These are phyloP conservation scores for Rhodosporidiobolus sp. DNA, from an alignment of 768 basidiomycete species.

Conservation along the genomic window DNA sequence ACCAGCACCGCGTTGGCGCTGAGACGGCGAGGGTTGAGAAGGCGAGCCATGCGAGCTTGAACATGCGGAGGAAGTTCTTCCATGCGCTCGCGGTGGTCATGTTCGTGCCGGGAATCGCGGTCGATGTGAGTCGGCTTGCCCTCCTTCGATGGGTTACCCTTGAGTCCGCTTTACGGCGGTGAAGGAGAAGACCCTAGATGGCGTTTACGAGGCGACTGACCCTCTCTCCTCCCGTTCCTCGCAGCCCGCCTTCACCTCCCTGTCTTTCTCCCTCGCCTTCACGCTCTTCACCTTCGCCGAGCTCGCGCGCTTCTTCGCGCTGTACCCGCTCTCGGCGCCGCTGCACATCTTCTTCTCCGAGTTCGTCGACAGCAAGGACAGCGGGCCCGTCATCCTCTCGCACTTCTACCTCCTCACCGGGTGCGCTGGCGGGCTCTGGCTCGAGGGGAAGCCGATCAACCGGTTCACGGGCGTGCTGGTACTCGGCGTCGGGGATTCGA, in stretches of 20 bases:
- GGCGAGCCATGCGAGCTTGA: conserved; percentile 81
- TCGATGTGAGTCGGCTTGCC: conserved; percentile 66
- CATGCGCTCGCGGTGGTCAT: conserved; percentile 92
- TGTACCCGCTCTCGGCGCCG: conserved; percentile 89
- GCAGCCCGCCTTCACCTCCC: conserved; percentile 92
- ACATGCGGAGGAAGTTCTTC: conserved; percentile 93
- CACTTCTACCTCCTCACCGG: conserved; percentile 97
- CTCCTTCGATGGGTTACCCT: too few species aligned
- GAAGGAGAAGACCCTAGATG: too few species aligned
- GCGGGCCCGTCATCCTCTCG: conserved; percentile 90
- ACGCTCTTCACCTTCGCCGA: conserved; percentile 93
- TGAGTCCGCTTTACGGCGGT: too few species aligned
- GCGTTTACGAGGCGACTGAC: too few species aligned
- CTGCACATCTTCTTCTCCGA: conserved; percentile 97
- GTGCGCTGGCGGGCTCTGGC: conserved; percentile 89
- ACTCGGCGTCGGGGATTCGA: conserved; percentile 87
- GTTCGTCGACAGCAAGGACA: conserved; percentile 90
- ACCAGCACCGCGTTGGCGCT: conserved; percentile 9
- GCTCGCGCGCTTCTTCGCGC: conserved; percentile 96
- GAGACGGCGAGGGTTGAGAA: conserved; percentile 38
- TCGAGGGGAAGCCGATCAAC: conserved; percentile 75
- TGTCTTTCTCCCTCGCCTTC: conserved; percentile 92
- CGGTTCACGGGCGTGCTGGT: conserved; percentile 81
- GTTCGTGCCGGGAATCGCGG: conserved; percentile 89
- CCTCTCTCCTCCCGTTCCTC: conserved; percentile 16